phyloP scores from a whole-genome alignment of 352 stramenopile genomes.

The Pythium folliculosum region DNA sequence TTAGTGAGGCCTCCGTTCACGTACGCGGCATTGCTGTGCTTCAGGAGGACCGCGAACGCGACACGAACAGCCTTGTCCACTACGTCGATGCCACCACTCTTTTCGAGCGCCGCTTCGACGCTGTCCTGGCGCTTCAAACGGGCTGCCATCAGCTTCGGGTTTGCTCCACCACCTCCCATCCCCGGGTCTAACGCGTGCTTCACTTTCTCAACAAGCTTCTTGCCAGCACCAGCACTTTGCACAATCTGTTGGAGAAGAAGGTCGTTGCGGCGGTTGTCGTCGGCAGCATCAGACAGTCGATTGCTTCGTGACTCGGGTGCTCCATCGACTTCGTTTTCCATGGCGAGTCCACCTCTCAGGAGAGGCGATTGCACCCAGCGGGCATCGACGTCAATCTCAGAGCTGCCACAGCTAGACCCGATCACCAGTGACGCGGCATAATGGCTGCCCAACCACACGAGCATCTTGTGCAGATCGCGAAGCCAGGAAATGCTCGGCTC shows the following conservation, averaged over 20 bases:
- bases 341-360: slow-evolving; percentile 27
- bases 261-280: slow-evolving; percentile 42
- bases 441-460: slow-evolving; percentile 41
- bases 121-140: slow-evolving; percentile 82
- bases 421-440: slow-evolving; percentile 39
- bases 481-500: slow-evolving; percentile 31
- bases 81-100: slow-evolving; percentile 79
- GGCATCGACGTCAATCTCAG: slow-evolving; percentile 21
- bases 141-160: slow-evolving; percentile 63
- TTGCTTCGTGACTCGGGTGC: neutral
- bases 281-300: slow-evolving; percentile 5
- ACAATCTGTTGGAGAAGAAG: slow-evolving; percentile 73
- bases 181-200: slow-evolving; percentile 65
- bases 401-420: slow-evolving; percentile 3
- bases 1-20: slow-evolving; percentile 61
- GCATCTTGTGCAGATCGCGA: slow-evolving; percentile 36
- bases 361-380: slow-evolving; percentile 39
- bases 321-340: neutral
- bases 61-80: slow-evolving; percentile 81
- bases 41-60: slow-evolving; percentile 79
- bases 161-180: slow-evolving; percentile 28
- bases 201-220: slow-evolving; percentile 83
- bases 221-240: slow-evolving; percentile 65
- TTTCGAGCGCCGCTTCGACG: slow-evolving; percentile 81
- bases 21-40: slow-evolving; percentile 81